These are phyloP conservation scores for Psilocybe sp. DNA, from an alignment of 768 basidiomycete species.

Conservation along the genomic window DNA sequence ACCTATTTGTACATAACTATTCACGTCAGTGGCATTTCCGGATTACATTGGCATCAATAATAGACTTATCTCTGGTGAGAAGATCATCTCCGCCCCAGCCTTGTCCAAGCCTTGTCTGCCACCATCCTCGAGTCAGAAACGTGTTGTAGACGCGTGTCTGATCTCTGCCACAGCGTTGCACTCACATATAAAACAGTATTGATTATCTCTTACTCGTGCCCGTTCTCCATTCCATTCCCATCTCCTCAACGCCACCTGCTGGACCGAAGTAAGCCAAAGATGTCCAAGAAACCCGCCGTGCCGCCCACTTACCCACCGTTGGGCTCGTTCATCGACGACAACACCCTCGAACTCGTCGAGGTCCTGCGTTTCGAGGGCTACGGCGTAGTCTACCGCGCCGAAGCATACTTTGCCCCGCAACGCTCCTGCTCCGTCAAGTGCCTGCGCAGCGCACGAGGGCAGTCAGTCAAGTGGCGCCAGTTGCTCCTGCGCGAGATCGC, in stretches of 20 bases:
- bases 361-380: conserved; percentile 93
- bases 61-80: too few species aligned
- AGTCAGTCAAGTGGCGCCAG: conserved; percentile 53
- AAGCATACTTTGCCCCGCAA: conserved; percentile 44
- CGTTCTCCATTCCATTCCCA: conserved; percentile 9
- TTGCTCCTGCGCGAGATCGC: conserved; percentile 88
- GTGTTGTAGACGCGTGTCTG: too few species aligned
- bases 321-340: conserved; percentile 82
- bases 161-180: too few species aligned
- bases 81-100: too few species aligned
- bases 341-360: conserved; percentile 77
- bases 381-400: conserved; percentile 92
- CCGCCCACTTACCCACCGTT: conserved; percentile 43
- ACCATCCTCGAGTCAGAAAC: too few species aligned
- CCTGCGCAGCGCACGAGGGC: conserved; percentile 52
- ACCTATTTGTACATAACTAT: too few species aligned
- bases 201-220: too few species aligned
- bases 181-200: too few species aligned
- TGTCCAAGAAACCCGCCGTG: conserved; percentile 19
- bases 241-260: conserved; percentile 4
- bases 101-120: too few species aligned
- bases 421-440: conserved; percentile 90
- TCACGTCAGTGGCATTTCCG: too few species aligned
- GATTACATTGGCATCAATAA: too few species aligned
- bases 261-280: conserved; percentile 8